Evolutionary conservation across 116 monocot genomes (phyloP).

Genomic region (Iris pallida): DNA sequence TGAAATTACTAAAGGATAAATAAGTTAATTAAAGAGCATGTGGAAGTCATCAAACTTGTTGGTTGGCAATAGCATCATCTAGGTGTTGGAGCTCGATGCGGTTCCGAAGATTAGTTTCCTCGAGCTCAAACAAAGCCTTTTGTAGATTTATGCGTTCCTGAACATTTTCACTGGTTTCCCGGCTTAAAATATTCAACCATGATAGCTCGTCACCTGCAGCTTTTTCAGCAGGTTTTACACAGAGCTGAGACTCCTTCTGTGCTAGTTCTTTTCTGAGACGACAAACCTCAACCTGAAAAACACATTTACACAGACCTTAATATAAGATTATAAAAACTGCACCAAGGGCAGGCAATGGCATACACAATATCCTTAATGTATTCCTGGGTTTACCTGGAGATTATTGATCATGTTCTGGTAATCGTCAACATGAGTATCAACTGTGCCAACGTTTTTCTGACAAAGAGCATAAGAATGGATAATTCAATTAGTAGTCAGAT

Average conservation of each 20-base stretch:
- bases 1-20: too few species aligned
- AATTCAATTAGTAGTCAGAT: not conserved
- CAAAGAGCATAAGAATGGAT: constrained; percentile 1
- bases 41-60: constrained; percentile 40
- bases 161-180: constrained; percentile 93
- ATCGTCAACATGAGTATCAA: constrained; percentile 90
- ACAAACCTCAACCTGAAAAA: constrained; percentile 74
- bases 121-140: constrained; percentile 90
- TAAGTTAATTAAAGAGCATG: not conserved
- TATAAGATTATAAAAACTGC: not conserved
- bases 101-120: constrained; percentile 87
- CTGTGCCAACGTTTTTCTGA: constrained; percentile 90
- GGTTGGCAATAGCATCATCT: constrained; percentile 85
- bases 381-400: constrained; percentile 59
- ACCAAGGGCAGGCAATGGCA: not conserved
- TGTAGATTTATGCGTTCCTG: constrained; percentile 97
- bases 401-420: constrained; percentile 92
- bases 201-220: constrained; percentile 76
- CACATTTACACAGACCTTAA: not conserved
- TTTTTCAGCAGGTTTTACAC: constrained; percentile 59
- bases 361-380: not conserved
- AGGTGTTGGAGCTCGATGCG: constrained; percentile 86
- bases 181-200: constrained; percentile 83
- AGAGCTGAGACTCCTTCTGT: constrained; percentile 86
- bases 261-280: constrained; percentile 77